Conservation (phyloP, 768 basidiomycete genomes). For the Lentinula edodes region DNA sequence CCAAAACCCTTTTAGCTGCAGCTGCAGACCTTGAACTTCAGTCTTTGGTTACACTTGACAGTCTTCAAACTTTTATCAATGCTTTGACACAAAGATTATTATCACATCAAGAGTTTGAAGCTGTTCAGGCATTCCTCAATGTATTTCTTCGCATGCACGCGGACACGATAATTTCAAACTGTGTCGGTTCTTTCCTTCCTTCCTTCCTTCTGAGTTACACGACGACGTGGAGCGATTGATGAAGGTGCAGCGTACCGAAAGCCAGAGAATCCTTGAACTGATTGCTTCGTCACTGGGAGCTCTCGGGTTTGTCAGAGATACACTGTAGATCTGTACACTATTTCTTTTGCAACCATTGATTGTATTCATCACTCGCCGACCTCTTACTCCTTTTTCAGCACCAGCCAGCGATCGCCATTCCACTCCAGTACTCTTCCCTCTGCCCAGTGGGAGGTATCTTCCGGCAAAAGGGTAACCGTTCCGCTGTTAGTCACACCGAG, state of each 20-base stretch:
- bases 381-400: neutral
- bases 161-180: constrained; percentile 71
- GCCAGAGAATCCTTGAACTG: constrained; percentile 69
- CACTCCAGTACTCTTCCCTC: neutral
- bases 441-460: neutral
- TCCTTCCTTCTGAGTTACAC: constrained; percentile 58
- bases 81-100: constrained; percentile 68
- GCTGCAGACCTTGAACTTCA: constrained; percentile 89
- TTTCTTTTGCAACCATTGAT: neutral
- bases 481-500: neutral
- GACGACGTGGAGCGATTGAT: constrained; percentile 51
- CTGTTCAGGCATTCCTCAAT: constrained; percentile 81
- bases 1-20: constrained; percentile 85
- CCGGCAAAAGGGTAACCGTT: neutral
- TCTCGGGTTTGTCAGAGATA: constrained; percentile 70
- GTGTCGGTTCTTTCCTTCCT: too few relatives aligned
- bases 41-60: constrained; percentile 60
- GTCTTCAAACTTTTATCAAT: constrained; percentile 62
- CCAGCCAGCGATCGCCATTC: neutral
- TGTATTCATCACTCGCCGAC: neutral
- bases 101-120: constrained; percentile 90
- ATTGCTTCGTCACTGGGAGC: constrained; percentile 72
- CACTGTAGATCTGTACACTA: constrained; percentile 33
- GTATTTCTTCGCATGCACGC: constrained; percentile 85
- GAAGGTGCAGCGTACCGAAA: constrained; percentile 70